Percentiles rank a stretch among this genome's conserved stretches.
phyloP scores from a whole-genome alignment of 2,329 filamentous ascomycete species.

The Cyphellophora attinorum region DNA sequence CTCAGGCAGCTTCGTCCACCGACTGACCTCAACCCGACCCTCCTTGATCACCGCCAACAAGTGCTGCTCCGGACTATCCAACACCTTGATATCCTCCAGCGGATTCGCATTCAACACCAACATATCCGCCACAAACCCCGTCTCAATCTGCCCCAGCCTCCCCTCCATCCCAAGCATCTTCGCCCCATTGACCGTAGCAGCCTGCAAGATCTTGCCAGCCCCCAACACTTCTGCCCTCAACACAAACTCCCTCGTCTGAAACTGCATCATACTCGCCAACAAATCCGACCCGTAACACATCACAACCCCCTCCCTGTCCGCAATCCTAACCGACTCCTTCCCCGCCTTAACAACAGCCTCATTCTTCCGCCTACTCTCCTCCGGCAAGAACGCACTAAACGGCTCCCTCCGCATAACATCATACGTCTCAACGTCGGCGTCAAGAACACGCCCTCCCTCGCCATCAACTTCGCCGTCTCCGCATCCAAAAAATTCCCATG shows the following conservation, averaged over 20 bases:
- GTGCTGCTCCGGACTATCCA: slow-evolving; percentile 37
- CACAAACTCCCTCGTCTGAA: slow-evolving; percentile 42
- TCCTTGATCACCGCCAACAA: slow-evolving; percentile 47
- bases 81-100: slow-evolving; percentile 43
- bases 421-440: slow-evolving; percentile 45
- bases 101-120: slow-evolving; percentile 45
- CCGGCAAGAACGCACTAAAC: slow-evolving; percentile 35
- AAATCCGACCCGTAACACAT: slow-evolving; percentile 50
- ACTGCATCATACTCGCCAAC: slow-evolving; percentile 38
- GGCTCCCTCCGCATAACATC: slow-evolving; percentile 21
- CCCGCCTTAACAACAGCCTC: slow-evolving; percentile 38
- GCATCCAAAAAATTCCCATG: slow-evolving; percentile 39
- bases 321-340: slow-evolving; percentile 38
- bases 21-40: slow-evolving; percentile 32
- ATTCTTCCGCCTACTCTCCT: slow-evolving; percentile 41
- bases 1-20: slow-evolving; percentile 8
- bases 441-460: slow-evolving; percentile 37
- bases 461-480: slow-evolving; percentile 42
- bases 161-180: slow-evolving; percentile 37
- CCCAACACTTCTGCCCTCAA: slow-evolving; percentile 35
- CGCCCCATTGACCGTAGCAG: slow-evolving; percentile 45
- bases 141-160: slow-evolving; percentile 40
- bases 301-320: slow-evolving; percentile 42
- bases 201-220: slow-evolving; percentile 36
- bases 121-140: slow-evolving; percentile 44